Conservation (phyloP, 805 yeast genomes). For the Myxozyma udenii region DNA sequence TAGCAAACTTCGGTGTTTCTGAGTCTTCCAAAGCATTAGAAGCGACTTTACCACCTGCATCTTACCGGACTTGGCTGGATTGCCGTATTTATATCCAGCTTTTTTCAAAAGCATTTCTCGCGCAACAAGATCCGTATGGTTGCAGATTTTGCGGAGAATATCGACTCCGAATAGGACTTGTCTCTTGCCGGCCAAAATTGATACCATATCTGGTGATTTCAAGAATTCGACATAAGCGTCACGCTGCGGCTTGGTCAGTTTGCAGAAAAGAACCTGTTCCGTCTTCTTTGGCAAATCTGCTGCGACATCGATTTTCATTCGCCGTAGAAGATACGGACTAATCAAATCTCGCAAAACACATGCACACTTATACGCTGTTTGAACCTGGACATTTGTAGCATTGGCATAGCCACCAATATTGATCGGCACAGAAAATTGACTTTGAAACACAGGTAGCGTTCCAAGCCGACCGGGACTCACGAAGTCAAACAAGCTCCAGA, state of each 20-base stretch:
- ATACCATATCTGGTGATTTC: constrained; percentile 67
- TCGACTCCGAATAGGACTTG: constrained; percentile 89
- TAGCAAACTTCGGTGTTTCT: constrained; percentile 75
- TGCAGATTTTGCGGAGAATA: constrained; percentile 84
- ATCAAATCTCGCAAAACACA: constrained; percentile 82
- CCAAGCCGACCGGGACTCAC: constrained; percentile 93
- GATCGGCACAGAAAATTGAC: constrained; percentile 87
- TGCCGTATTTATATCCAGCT: constrained; percentile 42
- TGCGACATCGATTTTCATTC: constrained; percentile 93
- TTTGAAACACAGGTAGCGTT: constrained; percentile 90
- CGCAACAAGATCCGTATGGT: constrained; percentile 84
- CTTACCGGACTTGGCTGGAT: constrained; percentile 68
- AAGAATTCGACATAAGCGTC: constrained; percentile 71
- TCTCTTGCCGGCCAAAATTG: constrained; percentile 70
- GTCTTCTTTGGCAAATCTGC: constrained; percentile 88
- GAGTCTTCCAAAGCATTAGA: constrained; percentile 68
- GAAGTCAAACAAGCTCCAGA: constrained; percentile 95
- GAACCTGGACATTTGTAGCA: constrained; percentile 93
- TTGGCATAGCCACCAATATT: constrained; percentile 98
- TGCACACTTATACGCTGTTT: constrained; percentile 94
- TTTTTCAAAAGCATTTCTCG: constrained; percentile 41
- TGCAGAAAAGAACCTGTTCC: constrained; percentile 91
- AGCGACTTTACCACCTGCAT: constrained; percentile 82
- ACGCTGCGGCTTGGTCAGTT: constrained; percentile 72
- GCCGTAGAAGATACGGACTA: constrained; percentile 79